A percentile compares a stretch with the other conserved stretches of the same genome.
Conservation (phyloP, 305 asterid genomes). For the Solanum hybrid region DNA sequence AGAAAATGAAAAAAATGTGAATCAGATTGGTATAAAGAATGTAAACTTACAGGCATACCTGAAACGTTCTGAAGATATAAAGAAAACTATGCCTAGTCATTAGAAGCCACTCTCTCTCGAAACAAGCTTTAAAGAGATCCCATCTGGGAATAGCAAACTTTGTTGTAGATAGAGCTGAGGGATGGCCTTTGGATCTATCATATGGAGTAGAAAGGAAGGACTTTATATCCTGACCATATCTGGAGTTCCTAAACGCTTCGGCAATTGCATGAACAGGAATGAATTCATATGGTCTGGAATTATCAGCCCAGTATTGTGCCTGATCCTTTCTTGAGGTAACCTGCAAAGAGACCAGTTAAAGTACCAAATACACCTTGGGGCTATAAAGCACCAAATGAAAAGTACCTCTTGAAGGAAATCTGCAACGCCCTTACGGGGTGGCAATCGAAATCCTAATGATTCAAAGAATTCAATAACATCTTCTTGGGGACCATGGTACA, state of each 20-base stretch:
- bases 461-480: slow-evolving; percentile 64
- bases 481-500: slow-evolving; percentile 73
- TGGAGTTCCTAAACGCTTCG: slow-evolving; percentile 55
- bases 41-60: slow-evolving; percentile 37
- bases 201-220: slow-evolving; percentile 41
- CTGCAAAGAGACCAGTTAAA: slow-evolving; percentile 18
- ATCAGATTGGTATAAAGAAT: not conserved
- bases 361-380: slow-evolving; percentile 4
- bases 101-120: slow-evolving; percentile 67
- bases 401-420: slow-evolving; percentile 93
- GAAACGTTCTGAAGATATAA: slow-evolving; percentile 67
- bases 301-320: slow-evolving; percentile 83
- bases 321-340: slow-evolving; percentile 86
- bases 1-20: not conserved
- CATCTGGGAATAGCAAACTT: slow-evolving; percentile 50
- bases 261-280: slow-evolving; percentile 63
- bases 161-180: slow-evolving; percentile 51
- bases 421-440: slow-evolving; percentile 84
- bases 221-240: slow-evolving; percentile 40
- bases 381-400: not conserved
- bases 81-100: slow-evolving; percentile 61
- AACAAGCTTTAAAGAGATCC: slow-evolving; percentile 78
- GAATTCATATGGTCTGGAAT: slow-evolving; percentile 59
- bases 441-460: slow-evolving; percentile 71
- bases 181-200: slow-evolving; percentile 51